These are phyloP conservation scores for Russula sp. DNA, from an alignment of 768 basidiomycete genomes.

Conservation along the genomic window DNA sequence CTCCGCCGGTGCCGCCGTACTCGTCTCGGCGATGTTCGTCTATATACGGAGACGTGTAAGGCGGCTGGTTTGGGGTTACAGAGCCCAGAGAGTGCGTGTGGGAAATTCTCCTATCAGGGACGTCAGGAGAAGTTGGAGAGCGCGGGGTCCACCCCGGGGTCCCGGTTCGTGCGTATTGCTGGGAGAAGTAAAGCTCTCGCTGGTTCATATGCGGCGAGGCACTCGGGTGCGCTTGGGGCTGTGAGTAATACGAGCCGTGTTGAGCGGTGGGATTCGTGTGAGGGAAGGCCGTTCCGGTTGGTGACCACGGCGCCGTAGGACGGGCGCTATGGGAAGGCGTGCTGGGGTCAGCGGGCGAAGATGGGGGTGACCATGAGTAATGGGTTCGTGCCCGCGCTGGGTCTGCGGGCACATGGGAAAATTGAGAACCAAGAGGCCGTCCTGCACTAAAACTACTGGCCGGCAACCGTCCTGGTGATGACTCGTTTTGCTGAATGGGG, in stretches of 20 bases:
- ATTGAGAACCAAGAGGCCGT: slow-evolving; percentile 1
- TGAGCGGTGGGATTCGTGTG: neutral
- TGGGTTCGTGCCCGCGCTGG: neutral
- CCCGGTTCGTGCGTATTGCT: slow-evolving; percentile 5
- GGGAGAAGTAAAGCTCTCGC: slow-evolving; percentile 13
- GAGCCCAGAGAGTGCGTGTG: slow-evolving; percentile 6
- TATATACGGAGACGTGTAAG: slow-evolving; percentile 6
- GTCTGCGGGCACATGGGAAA: slow-evolving; percentile 6
- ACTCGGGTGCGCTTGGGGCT: neutral
- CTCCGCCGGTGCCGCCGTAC: neutral
- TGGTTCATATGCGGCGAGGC: slow-evolving; percentile 2
- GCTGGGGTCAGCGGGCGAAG: slow-evolving; percentile 5
- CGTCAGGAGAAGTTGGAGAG: slow-evolving; percentile 5
- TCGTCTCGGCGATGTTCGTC: slow-evolving; percentile 9
- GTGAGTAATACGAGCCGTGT: slow-evolving; percentile 9
- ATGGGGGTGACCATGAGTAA: slow-evolving; percentile 18
- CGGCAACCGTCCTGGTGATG: slow-evolving; percentile 2
- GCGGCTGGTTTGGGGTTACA: slow-evolving; percentile 3
- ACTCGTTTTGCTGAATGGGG: slow-evolving; percentile 12
- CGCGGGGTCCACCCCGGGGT: slow-evolving; percentile 13
- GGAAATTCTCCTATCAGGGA: slow-evolving; percentile 9
- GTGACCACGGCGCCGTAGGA: slow-evolving; percentile 1
- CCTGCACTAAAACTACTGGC: neutral
- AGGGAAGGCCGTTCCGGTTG: neutral
- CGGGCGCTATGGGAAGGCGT: slow-evolving; percentile 4